Evolutionary conservation across 495 filamentous ascomycete genomes (phyloP).

Genomic region (Hypoxylon lienhwacheense): DNA sequence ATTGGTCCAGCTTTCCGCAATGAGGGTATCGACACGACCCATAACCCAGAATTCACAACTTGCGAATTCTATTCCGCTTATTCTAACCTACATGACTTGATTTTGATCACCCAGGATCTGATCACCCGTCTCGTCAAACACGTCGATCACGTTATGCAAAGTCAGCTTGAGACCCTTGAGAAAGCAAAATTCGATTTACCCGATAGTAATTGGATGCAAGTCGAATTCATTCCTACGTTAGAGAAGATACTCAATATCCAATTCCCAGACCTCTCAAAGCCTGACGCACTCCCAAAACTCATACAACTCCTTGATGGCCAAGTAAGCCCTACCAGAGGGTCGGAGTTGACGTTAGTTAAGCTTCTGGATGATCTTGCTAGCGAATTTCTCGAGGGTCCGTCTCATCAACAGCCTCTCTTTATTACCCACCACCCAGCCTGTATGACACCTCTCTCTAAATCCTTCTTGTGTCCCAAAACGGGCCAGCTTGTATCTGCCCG

Average conservation of each 20-base stretch:
- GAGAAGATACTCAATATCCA: constrained; percentile 63
- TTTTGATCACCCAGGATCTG: constrained; percentile 69
- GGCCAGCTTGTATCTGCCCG: constrained; percentile 72
- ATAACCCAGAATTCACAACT: constrained; percentile 95
- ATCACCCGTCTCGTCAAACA: constrained; percentile 60
- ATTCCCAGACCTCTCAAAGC: constrained; percentile 67
- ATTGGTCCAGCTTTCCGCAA: constrained; percentile 93
- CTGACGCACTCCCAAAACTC: constrained; percentile 59
- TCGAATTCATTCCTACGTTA: constrained; percentile 82
- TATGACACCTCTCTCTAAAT: constrained; percentile 90
- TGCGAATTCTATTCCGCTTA: constrained; percentile 96
- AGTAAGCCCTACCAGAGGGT: constrained; percentile 55
- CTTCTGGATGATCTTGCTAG: constrained; percentile 83
- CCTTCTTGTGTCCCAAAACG: constrained; percentile 63
- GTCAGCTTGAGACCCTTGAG: constrained; percentile 49
- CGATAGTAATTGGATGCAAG: constrained; percentile 53
- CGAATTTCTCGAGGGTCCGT: constrained; percentile 69
- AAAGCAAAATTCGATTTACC: constrained; percentile 52
- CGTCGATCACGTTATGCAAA: constrained; percentile 53
- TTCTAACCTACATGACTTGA: constrained; percentile 74
- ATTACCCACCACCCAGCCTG: constrained; percentile 89
- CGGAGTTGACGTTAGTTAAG: constrained; percentile 67
- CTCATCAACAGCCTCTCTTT: constrained; percentile 73
- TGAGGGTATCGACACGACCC: constrained; percentile 89
- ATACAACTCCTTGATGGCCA: constrained; percentile 56